Percentiles rank a stretch among this genome's conserved stretches.
Evolutionary conservation across 192 early-diverging fungal species (phyloP).

Genomic region (Coemansia sp.): DNA sequence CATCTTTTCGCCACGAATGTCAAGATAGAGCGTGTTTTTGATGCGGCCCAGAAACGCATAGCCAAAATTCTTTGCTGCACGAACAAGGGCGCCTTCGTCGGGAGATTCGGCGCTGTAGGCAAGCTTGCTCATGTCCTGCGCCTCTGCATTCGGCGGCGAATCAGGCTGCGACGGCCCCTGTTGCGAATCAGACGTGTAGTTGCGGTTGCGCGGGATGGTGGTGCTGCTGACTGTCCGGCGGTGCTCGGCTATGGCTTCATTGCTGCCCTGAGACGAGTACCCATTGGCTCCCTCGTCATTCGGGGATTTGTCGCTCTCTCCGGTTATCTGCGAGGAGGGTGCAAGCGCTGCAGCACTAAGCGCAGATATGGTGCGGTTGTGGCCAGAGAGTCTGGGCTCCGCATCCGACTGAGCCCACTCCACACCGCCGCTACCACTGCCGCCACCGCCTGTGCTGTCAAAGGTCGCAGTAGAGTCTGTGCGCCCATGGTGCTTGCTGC

Average conservation of each 20-base stretch:
- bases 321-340: not conserved
- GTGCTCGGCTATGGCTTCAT: slow-evolving; percentile 1
- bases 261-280: slow-evolving; percentile 11
- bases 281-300: slow-evolving; percentile 12
- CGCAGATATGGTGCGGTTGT: slow-evolving; percentile 22
- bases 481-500: slow-evolving; percentile 48
- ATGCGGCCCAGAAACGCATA: slow-evolving; percentile 67
- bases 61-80: slow-evolving; percentile 75
- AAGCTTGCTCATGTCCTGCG: slow-evolving; percentile 30
- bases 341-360: slow-evolving; percentile 14
- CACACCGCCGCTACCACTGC: slow-evolving; percentile 16
- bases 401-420: slow-evolving; percentile 39
- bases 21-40: slow-evolving; percentile 60
- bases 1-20: slow-evolving; percentile 65
- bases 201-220: not conserved
- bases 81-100: slow-evolving; percentile 80
- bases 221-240: slow-evolving; percentile 7
- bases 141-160: not conserved
- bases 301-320: slow-evolving; percentile 9
- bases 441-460: slow-evolving; percentile 20
- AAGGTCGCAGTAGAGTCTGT: slow-evolving; percentile 42
- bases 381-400: slow-evolving; percentile 11
- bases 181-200: not conserved
- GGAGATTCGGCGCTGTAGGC: slow-evolving; percentile 65
- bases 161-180: slow-evolving; percentile 14